Evolutionary conservation across 192 early-diverging fungal genomes (phyloP).

Genomic region (Entomortierella parvispora): DNA sequence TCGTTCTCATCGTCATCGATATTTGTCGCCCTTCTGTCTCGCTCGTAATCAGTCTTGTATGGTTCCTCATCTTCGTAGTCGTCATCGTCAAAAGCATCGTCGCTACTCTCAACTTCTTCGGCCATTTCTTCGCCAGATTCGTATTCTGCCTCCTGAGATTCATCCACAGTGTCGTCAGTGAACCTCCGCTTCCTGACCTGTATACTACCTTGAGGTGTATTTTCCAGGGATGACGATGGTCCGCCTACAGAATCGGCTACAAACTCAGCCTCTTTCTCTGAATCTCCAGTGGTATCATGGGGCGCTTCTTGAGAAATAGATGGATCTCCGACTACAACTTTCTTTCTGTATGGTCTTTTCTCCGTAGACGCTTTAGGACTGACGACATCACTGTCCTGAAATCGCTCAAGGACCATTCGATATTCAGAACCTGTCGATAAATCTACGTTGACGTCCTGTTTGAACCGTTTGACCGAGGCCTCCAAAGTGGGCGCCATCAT

Average conservation of each 20-base stretch:
- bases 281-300: no score
- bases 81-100: slow-evolving; percentile 37
- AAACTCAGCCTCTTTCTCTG: no score
- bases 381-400: neutral
- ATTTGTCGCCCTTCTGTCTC: neutral
- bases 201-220: no score
- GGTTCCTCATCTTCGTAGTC: slow-evolving; percentile 18
- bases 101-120: slow-evolving; percentile 14
- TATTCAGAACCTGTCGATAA: no score
- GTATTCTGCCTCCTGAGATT: neutral
- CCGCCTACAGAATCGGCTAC: no score
- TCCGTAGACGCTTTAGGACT: neutral
- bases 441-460: no score
- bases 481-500: no score
- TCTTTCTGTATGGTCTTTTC: no score
- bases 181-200: slow-evolving; percentile 2
- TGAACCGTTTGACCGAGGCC: no score
- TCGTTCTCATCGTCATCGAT: neutral
- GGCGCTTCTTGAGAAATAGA: no score
- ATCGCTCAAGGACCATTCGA: neutral
- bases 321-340: no score
- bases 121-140: slow-evolving; percentile 7
- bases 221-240: no score
- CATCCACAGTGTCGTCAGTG: slow-evolving; percentile 16
- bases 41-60: slow-evolving; percentile 10